These are phyloP conservation scores for Nemania diffusa DNA, from an alignment of 2,329 filamentous ascomycete genomes.

Conservation along the genomic window DNA sequence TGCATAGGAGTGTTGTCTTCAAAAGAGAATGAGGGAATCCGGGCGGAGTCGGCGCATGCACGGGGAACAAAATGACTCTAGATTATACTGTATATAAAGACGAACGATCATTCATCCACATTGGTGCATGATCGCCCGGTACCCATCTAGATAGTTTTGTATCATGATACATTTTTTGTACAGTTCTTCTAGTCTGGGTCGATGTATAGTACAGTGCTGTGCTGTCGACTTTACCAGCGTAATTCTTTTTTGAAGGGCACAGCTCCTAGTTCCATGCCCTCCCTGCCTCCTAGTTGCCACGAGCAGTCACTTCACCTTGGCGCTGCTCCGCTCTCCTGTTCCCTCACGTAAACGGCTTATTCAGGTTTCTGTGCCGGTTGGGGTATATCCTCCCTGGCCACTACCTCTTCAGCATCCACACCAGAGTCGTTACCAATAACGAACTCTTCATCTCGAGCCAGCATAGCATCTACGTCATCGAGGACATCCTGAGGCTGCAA, in stretches of 20 bases:
- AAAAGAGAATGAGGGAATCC: conserved; percentile 1
- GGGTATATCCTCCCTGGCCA: neutral
- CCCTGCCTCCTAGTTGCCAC: neutral
- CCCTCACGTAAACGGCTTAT: neutral
- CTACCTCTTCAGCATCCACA: conserved; percentile 40
- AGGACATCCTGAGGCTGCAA: conserved; percentile 48
- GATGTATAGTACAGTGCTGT: conserved; percentile 53
- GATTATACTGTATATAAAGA: conserved; percentile 20
- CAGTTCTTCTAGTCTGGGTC: conserved; percentile 41
- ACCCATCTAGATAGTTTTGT: conserved; percentile 32
- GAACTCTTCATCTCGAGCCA: conserved; percentile 58
- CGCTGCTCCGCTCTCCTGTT: no score
- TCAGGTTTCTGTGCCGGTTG: conserved; percentile 6
- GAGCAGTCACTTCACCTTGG: neutral
- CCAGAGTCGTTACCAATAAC: conserved; percentile 57
- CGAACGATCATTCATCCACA: conserved; percentile 4
- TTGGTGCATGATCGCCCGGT: neutral
- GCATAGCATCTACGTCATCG: conserved; percentile 55
- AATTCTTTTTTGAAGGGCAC: conserved; percentile 33
- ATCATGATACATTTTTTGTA: conserved; percentile 36
- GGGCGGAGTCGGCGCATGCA: conserved; percentile 37
- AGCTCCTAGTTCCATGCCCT: neutral
- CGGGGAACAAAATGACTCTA: conserved; percentile 4
- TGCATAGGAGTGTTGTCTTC: neutral
- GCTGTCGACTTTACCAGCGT: conserved; percentile 28